Evolutionary conservation across 176 grass and related monocot species (phyloP).

Genomic region (Neostapfia colusana): DNA sequence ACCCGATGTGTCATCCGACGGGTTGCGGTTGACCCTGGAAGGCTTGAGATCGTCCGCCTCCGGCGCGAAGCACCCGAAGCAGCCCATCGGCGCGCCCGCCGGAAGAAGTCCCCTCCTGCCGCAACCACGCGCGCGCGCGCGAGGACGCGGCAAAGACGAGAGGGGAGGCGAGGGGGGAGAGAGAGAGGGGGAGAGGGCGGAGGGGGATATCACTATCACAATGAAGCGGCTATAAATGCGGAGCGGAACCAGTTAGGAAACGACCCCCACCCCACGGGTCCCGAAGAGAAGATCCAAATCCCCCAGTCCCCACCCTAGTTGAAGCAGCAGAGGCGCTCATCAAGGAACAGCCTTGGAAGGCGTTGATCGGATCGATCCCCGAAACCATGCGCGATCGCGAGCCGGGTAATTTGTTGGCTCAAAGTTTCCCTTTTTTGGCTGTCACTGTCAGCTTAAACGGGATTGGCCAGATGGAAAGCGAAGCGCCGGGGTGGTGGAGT

Average conservation of each 20-base stretch:
- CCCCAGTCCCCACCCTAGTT: too few relatives aligned
- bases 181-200: background rate
- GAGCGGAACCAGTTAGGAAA: constrained; percentile 25
- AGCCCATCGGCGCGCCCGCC: constrained; percentile 49
- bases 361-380: constrained; percentile 3
- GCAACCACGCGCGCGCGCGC: constrained; percentile 2
- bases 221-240: constrained; percentile 49
- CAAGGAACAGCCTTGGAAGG: constrained; percentile 8
- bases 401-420: background rate
- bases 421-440: background rate
- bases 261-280: constrained; percentile 1
- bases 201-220: constrained; percentile 14
- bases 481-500: background rate
- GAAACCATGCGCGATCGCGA: background rate
- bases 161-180: background rate
- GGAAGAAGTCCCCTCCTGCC: background rate
- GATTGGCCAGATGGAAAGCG: background rate
- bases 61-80: constrained; percentile 66
- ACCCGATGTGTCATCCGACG: constrained; percentile 51
- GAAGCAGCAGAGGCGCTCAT: background rate
- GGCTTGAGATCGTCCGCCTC: constrained; percentile 41
- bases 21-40: constrained; percentile 36
- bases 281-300: constrained; percentile 23
- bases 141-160: background rate
- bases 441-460: background rate